Evolutionary conservation across 129 eudicot genomes (phyloP), one percentile per base, ranked within the genome.

Genomic region (Tagetes patula): DNA sequence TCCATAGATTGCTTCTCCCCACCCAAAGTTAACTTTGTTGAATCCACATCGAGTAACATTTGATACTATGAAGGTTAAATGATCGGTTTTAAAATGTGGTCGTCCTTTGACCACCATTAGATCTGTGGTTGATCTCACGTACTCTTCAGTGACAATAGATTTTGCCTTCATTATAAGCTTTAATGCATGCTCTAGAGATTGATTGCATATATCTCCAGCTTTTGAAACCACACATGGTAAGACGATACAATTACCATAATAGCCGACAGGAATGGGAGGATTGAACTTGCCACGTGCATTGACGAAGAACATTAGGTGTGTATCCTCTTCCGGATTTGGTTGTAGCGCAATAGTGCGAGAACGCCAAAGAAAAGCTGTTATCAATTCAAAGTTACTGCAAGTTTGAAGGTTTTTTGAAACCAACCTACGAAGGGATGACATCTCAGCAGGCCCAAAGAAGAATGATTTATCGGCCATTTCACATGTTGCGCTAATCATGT

Each of bases 341-440:
- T 74, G 62, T 3, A 86, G 53, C 1, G 87, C 82, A 1, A 61
- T 75, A 2, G 87, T 83, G 8, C 85, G 84, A 3, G 76, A 81
- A 33, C 73, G 67, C 90, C 90, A 86, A 0, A 80, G 43, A 50
- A 75, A 75, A 1, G 89, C 85, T 1, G 80, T 42, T 9, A 82
- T 6, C 49, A 82, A 4, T 6, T 85, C 84, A n/a, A 79, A 85
- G 0, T 71, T 72, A 27, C 82, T 49, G 27, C 63, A 62, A 3
- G 2, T 32, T 37, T 39, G 12, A 27, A 71, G 67, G 34, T 53
- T 14, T 36, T 66, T 36, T 3, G 79, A 80, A 12, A 83, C 77
- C 2, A 8, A 38, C 27, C 74, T 39, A 33, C 72, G 65, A 2
- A 78, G 8, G 33, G 75, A 34, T 49, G 71, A 47, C 7, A 83